Evolutionary conservation across 352 stramenopile genomes (phyloP), one percentile per base, ranked within the genome.

Genomic region (Aphanomyces cochlioides): DNA sequence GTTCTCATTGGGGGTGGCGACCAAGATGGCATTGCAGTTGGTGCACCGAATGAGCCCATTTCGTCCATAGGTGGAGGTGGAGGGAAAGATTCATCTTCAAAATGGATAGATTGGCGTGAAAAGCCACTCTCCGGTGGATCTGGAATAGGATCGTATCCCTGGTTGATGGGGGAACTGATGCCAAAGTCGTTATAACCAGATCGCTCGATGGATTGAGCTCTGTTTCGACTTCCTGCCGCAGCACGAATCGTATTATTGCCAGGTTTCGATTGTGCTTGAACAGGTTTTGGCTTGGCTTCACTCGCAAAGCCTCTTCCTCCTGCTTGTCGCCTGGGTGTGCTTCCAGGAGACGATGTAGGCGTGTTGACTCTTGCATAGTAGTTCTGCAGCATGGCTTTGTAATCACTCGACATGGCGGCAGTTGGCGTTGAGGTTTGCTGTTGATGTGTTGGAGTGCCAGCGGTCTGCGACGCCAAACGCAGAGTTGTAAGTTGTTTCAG

Each of bases 401-500:
- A 66, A 13, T 66, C 59, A 34, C 28, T 56, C 2, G 40, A 39
- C 17, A 5, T 7, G 17, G 54, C 54, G 6, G 54, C 54, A 7
- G 54, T 61, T 39, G 54, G 54, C n/a, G 54, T 56, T 6, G n/a
- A 10, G 21, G 41, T 8, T 19, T 67, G 59, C 41, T 39, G 38
- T 39, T 67, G 59, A 34, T 67, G 59, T 7, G 59, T 67, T 17
- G 59, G 59, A 41, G 59, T 67, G n/a, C 56, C 56, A 8, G 21
- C 56, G 59, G 15, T 48, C 21, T 67, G 59, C 41, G 38, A 54
- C 15, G 48, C 64, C 8, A 94, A 79, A 2, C 86, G 84, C 66
- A 94, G 69, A 65, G 81, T 86, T 61, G 86, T 94, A 10, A 94
- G 76, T 65, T 94, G 86, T 75, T 94, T 94, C 34, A 94, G 77